These are phyloP conservation scores for Elaphomyces granulatus DNA, from an alignment of 495 filamentous ascomycete species.

Conservation along the genomic window DNA sequence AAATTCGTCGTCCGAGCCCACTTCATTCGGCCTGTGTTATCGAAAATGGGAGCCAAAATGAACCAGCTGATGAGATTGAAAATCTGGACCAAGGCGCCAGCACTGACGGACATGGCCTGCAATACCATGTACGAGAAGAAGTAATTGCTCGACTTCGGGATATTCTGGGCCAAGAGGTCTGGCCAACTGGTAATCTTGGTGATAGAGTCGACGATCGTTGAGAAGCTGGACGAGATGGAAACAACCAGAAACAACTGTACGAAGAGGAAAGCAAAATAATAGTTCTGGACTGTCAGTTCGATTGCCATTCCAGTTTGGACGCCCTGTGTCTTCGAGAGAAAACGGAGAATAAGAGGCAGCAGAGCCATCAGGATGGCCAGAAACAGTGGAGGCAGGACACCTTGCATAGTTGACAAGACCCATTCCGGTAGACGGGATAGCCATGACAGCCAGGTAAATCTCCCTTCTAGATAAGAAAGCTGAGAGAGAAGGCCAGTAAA, in stretches of 20 bases:
- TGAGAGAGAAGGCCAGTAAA: slow-evolving; percentile 74
- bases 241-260: slow-evolving; percentile 92
- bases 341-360: slow-evolving; percentile 63
- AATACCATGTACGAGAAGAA: slow-evolving; percentile 98
- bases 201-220: slow-evolving; percentile 48
- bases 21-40: slow-evolving; percentile 79
- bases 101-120: slow-evolving; percentile 79
- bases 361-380: slow-evolving; percentile 68
- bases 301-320: slow-evolving; percentile 68
- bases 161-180: slow-evolving; percentile 58
- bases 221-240: slow-evolving; percentile 68
- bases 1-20: slow-evolving; percentile 73
- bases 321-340: slow-evolving; percentile 63
- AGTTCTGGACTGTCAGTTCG: slow-evolving; percentile 73
- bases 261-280: slow-evolving; percentile 91
- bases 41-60: slow-evolving; percentile 58
- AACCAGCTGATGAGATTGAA: slow-evolving; percentile 65
- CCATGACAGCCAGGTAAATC: slow-evolving; percentile 57
- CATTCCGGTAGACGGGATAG: slow-evolving; percentile 45
- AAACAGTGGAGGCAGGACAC: slow-evolving; percentile 69
- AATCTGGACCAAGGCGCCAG: slow-evolving; percentile 81
- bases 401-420: slow-evolving; percentile 61
- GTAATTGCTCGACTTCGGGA: slow-evolving; percentile 86
- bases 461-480: slow-evolving; percentile 48
- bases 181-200: slow-evolving; percentile 47